Percentiles rank a stretch among this genome's conserved stretches.
Evolutionary conservation across 2,329 filamentous ascomycete species (phyloP).

Genomic region (Orbilia brochopaga): DNA sequence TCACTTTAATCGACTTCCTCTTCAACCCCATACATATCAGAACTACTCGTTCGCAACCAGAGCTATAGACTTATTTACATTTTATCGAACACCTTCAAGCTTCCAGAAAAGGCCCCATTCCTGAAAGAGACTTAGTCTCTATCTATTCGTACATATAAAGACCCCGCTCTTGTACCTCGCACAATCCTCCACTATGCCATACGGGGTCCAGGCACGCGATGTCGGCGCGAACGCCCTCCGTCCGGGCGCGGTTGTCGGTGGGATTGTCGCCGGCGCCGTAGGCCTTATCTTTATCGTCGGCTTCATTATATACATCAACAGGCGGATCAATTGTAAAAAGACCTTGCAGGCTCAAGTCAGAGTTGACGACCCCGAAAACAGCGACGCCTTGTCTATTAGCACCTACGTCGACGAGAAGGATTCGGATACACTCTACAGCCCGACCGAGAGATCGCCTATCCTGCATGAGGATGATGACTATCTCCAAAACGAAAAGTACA

Average conservation of each 20-base stretch:
- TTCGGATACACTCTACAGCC: conserved; percentile 32
- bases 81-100: no score
- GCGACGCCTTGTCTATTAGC: conserved; percentile 12
- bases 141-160: no score
- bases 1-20: no score
- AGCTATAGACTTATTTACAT: no score
- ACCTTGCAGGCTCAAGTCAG: background rate
- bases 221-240: conserved; percentile 7
- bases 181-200: background rate
- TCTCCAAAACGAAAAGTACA: conserved; percentile 3
- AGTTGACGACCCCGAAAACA: conserved; percentile 6
- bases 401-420: conserved; percentile 42
- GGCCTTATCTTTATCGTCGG: conserved; percentile 5
- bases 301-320: conserved; percentile 8
- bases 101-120: background rate
- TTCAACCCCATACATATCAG: no score
- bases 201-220: background rate
- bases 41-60: no score
- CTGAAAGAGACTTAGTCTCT: no score
- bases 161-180: no score
- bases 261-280: conserved; percentile 10
- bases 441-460: conserved; percentile 32
- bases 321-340: background rate
- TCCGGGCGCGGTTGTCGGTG: conserved; percentile 26
- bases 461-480: conserved; percentile 6